Conservation (phyloP, 1,284 basidiomycete species). For the Schizophyllum commune region DNA sequence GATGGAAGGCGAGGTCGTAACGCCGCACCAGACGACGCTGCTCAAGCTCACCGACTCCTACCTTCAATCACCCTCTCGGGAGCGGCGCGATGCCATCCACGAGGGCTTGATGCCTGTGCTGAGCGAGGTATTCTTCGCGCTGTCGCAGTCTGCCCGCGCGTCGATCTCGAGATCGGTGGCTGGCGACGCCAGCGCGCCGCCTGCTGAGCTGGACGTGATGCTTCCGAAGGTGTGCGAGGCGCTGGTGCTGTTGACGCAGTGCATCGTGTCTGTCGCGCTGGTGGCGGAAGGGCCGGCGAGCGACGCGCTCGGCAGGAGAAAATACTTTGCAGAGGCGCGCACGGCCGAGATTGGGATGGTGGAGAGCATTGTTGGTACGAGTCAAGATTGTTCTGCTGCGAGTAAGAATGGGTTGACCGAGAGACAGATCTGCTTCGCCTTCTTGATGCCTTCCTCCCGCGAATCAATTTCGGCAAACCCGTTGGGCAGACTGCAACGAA, state of each 20-base stretch:
- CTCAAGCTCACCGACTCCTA: conserved; percentile 82
- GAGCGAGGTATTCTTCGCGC: conserved; percentile 41
- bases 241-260: conserved; percentile 71
- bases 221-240: conserved; percentile 74
- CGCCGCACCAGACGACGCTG: conserved; percentile 77
- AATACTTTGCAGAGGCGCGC: conserved; percentile 35
- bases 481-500: conserved; percentile 22
- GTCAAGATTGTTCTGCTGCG: no score
- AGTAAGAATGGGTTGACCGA: no score
- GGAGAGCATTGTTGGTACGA: conserved; percentile 55
- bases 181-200: conserved; percentile 10
- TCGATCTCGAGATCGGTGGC: conserved; percentile 41
- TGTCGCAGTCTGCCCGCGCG: conserved; percentile 43
- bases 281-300: conserved; percentile 34
- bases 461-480: conserved; percentile 65
- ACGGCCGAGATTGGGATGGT: conserved; percentile 40
- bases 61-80: conserved; percentile 40
- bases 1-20: conserved; percentile 63
- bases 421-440: conserved; percentile 58
- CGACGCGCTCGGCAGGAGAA: conserved; percentile 19
- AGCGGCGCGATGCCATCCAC: conserved; percentile 26
- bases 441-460: conserved; percentile 69
- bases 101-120: conserved; percentile 43
- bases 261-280: conserved; percentile 61
- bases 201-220: conserved; percentile 47